A percentile compares a stretch with the other conserved stretches of the same genome.
phyloP scores from a whole-genome alignment of 2,329 filamentous ascomycete genomes.

The Drechslerella dactyloides region DNA sequence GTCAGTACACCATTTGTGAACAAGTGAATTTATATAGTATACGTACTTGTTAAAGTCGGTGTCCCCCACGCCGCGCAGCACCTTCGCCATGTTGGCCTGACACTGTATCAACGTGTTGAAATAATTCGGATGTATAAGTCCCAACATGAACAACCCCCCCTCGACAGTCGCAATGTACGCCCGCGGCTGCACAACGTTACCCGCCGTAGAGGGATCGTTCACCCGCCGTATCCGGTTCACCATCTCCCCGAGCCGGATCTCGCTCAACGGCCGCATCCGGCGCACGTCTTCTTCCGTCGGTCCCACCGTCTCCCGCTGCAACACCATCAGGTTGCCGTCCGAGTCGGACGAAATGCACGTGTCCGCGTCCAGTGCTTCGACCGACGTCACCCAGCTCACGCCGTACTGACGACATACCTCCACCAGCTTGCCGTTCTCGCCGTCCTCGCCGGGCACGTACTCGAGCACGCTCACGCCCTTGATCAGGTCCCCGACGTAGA shows the following conservation, averaged over 20 bases:
- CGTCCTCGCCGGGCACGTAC: conserved; percentile 63
- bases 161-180: conserved; percentile 93
- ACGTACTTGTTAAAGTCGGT: conserved; percentile 71
- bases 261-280: conserved; percentile 74
- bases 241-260: conserved; percentile 88
- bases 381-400: conserved; percentile 75
- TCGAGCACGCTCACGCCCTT: conserved; percentile 67
- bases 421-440: conserved; percentile 68
- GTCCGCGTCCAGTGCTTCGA: conserved; percentile 73
- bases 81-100: conserved; percentile 72
- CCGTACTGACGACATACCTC: conserved; percentile 78
- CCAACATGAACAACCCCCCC: conserved; percentile 88
- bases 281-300: conserved; percentile 76
- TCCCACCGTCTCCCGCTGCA: conserved; percentile 75
- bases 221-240: conserved; percentile 85
- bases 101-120: conserved; percentile 83
- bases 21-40: not conserved
- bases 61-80: conserved; percentile 72
- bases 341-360: conserved; percentile 84
- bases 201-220: conserved; percentile 23
- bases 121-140: conserved; percentile 72
- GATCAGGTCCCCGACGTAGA: conserved; percentile 90
- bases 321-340: conserved; percentile 82
- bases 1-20: conserved; percentile 18
- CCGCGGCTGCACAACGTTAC: conserved; percentile 63